Base-by-base conservation (phyloP, 1,284 basidiomycete genomes). In the Sporisorium exsertum region DNA sequence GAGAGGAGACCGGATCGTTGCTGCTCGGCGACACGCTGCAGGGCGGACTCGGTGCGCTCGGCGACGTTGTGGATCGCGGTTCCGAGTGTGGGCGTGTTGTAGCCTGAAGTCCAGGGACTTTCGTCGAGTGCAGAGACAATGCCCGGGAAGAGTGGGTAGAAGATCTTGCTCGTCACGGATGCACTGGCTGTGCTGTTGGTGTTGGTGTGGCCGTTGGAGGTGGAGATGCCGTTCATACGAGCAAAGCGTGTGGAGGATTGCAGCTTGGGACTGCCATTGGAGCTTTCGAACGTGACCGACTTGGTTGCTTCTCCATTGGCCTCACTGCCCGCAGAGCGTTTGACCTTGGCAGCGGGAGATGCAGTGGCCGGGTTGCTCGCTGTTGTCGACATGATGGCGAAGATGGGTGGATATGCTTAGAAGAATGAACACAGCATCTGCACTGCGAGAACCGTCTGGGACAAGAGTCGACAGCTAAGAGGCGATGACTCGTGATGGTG, bases 91-190 rank as follows among this genome's bases (percentile, higher is more conserved):
- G 72, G 72, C 0, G 72, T 75, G 54, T 75, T 75, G 64, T 75
- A 61, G 33, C 72, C 72, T 10, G 72, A 75, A 2, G 64, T 22
- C 72, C 72, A 75, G 1, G 72, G 72, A n/a, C 60, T 66, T 18
- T 75, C 64, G 27, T 64, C 72, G 20, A 65, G 58, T 1, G 67
- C 67, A 1, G 72, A 75, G 22, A 64, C 58, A 43, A 70, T 53
- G 24, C 72, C 72, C 4, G 72, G 72, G 26, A 70, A 62, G 18
- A 75, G 64, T 2, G 72, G 67, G 53, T 60, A 66, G 57, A 75
- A 66, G 35, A 47, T 26, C 27, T 57, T 63, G 64, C 63, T 72
- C 6, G 49, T 24, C 2, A 51, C 12, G 13, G 63, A 56, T 18
- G 54, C 33, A n/a, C 27, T 61, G 10, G 42, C 27, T 15, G 22